phyloP scores from a whole-genome alignment of 257 asterid genomes.

The Solanum sparsipilum region DNA sequence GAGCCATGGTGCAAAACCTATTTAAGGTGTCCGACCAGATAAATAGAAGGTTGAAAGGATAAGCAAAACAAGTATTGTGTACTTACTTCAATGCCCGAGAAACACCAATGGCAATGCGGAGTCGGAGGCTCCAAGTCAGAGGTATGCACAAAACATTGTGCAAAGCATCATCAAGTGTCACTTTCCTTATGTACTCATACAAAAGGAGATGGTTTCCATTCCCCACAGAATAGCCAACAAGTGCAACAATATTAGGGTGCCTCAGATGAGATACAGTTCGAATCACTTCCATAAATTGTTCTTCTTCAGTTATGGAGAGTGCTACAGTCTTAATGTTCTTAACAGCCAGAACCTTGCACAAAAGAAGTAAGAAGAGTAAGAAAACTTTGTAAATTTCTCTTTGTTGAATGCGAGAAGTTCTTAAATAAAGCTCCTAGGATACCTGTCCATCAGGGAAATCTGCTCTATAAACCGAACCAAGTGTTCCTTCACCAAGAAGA shows the following conservation, averaged over 20 bases:
- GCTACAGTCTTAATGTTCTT: constrained; percentile 56
- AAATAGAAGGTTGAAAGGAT: background rate
- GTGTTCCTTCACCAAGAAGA: constrained; percentile 79
- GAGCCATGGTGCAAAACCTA: background rate
- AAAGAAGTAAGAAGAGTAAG: background rate
- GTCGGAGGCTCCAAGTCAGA: constrained; percentile 58
- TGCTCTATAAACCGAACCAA: constrained; percentile 80
- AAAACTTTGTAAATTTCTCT: background rate
- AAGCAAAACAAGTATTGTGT: background rate
- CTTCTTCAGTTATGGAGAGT: constrained; percentile 67
- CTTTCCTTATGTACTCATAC: constrained; percentile 55
- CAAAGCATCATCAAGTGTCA: constrained; percentile 65
- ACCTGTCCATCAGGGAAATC: constrained; percentile 82
- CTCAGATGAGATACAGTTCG: constrained; percentile 52
- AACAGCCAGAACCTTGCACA: constrained; percentile 59
- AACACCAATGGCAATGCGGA: constrained; percentile 59
- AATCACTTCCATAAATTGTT: constrained; percentile 63
- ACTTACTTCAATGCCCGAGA: constrained; percentile 76
- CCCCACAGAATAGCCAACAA: constrained; percentile 74
- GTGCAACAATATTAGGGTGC: constrained; percentile 81
- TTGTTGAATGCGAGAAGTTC: background rate
- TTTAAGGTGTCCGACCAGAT: background rate
- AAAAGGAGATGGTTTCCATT: constrained; percentile 64
- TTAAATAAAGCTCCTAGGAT: background rate
- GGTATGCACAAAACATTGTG: constrained; percentile 41